Percentiles rank a stretch among this genome's conserved stretches.
Evolutionary conservation across 805 yeast species (phyloP).

Genomic region (Danielia reshetovae): DNA sequence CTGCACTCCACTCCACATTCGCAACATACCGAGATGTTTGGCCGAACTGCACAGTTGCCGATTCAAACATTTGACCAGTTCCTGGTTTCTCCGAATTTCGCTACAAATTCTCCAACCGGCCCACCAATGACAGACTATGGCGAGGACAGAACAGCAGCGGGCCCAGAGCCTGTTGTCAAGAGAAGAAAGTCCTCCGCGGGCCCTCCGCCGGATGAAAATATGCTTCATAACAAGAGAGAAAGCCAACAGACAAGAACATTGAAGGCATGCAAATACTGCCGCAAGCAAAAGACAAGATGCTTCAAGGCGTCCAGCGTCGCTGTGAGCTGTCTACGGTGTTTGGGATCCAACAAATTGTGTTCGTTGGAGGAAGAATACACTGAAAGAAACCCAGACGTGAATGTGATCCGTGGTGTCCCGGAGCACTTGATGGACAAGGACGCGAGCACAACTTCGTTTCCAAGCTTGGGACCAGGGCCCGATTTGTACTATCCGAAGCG

Average conservation of each 20-base stretch:
- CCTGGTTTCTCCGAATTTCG: no score
- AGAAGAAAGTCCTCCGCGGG: neutral
- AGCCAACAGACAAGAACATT: conserved; percentile 32
- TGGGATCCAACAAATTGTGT: conserved; percentile 48
- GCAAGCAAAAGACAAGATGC: conserved; percentile 60
- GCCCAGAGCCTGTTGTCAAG: neutral
- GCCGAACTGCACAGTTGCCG: no score
- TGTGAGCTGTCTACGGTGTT: conserved; percentile 55
- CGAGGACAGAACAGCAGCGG: no score
- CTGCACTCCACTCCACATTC: no score
- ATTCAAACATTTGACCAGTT: no score
- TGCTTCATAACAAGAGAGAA: no score
- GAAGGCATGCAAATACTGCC: conserved; percentile 52
- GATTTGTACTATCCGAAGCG: conserved; percentile 1
- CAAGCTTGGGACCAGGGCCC: conserved; percentile 7
- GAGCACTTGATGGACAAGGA: conserved; percentile 11
- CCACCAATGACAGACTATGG: no score
- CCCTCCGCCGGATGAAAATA: no score
- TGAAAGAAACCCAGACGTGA: conserved; percentile 11
- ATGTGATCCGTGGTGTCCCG: conserved; percentile 14
- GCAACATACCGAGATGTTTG: no score
- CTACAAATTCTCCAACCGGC: no score
- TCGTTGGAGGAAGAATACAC: conserved; percentile 37
- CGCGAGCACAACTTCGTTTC: conserved; percentile 5
- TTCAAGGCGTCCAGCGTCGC: conserved; percentile 46